phyloP scores from a whole-genome alignment of 2,329 filamentous ascomycete genomes.

The Grosmannia serpens region DNA sequence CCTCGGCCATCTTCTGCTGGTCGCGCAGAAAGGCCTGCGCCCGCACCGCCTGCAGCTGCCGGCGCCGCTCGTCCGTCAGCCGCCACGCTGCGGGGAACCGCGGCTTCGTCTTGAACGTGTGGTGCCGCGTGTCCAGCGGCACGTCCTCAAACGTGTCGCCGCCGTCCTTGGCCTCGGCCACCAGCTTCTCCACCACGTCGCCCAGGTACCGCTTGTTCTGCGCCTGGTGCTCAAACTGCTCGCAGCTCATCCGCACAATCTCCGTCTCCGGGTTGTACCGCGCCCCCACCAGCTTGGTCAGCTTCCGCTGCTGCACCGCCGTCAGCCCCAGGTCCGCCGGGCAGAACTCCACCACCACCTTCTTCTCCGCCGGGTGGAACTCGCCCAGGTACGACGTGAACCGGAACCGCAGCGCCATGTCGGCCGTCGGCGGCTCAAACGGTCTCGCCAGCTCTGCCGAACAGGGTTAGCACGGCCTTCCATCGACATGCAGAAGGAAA shows the following conservation, averaged over 20 bases:
- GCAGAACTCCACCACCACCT: constrained; percentile 87
- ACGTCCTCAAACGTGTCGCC: constrained; percentile 76
- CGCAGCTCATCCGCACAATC: constrained; percentile 79
- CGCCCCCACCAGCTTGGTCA: constrained; percentile 75
- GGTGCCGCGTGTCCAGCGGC: constrained; percentile 79
- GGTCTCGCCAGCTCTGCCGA: constrained; percentile 66
- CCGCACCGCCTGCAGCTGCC: constrained; percentile 53
- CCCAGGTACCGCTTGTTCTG: constrained; percentile 96
- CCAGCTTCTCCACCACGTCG: constrained; percentile 61
- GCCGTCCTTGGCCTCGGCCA: constrained; percentile 59
- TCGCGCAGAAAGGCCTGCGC: constrained; percentile 41
- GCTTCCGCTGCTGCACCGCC: constrained; percentile 58
- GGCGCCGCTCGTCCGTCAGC: constrained; percentile 57
- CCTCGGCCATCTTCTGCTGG: constrained; percentile 37
- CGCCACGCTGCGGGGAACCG: constrained; percentile 77
- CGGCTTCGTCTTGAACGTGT: constrained; percentile 54
- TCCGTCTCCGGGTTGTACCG: constrained; percentile 81
- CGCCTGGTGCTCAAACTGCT: constrained; percentile 75
- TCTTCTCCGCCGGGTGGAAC: constrained; percentile 77
- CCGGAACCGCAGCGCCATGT: constrained; percentile 76
- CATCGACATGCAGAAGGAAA: too few relatives aligned
- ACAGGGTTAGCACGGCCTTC: background rate
- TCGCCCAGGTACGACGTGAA: constrained; percentile 97
- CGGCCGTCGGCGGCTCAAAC: constrained; percentile 57
- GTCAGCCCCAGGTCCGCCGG: constrained; percentile 61